phyloP scores from a whole-genome alignment of 1,139 yeast species.

The Suhomyces bribrorum region DNA sequence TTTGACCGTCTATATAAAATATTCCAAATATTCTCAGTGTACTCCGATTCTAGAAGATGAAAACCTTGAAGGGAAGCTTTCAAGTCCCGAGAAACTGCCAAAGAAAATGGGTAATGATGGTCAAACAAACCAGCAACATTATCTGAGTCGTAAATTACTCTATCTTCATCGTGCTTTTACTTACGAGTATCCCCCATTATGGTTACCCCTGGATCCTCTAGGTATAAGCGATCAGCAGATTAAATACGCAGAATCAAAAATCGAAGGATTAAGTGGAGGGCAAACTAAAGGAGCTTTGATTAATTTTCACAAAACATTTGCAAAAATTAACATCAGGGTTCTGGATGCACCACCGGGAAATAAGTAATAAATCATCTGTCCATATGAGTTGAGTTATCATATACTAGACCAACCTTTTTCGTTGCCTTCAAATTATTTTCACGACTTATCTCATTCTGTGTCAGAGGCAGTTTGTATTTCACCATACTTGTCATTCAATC shows the following conservation, averaged over 20 bases:
- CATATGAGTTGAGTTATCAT: no score
- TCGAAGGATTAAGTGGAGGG: slow-evolving; percentile 23
- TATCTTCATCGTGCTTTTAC: slow-evolving; percentile 19
- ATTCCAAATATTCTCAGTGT: slow-evolving; percentile 27
- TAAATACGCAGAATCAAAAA: slow-evolving; percentile 8
- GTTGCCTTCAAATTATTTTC: not conserved
- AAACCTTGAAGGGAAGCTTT: not conserved
- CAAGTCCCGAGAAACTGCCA: not conserved
- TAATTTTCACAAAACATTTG: slow-evolving; percentile 18
- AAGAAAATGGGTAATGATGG: no score
- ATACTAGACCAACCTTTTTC: no score
- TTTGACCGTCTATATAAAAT: slow-evolving; percentile 32
- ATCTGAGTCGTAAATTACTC: slow-evolving; percentile 15
- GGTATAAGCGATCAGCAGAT: slow-evolving; percentile 17
- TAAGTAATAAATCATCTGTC: slow-evolving; percentile 25
- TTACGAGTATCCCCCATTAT: slow-evolving; percentile 16
- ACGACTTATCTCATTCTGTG: not conserved
- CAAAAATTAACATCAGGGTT: slow-evolving; percentile 21
- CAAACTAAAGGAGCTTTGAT: slow-evolving; percentile 32
- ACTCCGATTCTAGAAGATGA: slow-evolving; percentile 31
- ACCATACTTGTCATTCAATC: slow-evolving; percentile 22
- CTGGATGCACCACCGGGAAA: slow-evolving; percentile 42
- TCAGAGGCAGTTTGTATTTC: no score
- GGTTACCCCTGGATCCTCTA: slow-evolving; percentile 21
- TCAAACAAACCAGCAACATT: slow-evolving; percentile 9